Conservation (phyloP, 2,329 filamentous ascomycete species). For the Stagonosporopsis tanaceti region DNA sequence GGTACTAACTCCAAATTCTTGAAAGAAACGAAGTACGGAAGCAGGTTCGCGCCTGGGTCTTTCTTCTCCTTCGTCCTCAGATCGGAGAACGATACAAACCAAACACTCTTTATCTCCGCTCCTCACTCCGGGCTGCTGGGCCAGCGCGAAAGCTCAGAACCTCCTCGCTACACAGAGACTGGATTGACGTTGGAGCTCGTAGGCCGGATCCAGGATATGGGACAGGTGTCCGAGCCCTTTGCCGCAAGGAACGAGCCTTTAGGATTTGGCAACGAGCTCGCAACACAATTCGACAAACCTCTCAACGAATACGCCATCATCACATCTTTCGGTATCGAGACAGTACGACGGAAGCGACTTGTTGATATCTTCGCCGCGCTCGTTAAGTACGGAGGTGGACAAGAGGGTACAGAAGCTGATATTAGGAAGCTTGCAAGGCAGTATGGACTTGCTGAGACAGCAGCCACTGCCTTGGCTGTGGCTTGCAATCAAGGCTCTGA, state of each 20-base stretch:
- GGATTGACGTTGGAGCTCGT: slow-evolving; percentile 81
- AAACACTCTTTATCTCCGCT: slow-evolving; percentile 81
- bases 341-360: slow-evolving; percentile 81
- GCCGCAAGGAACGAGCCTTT: slow-evolving; percentile 66
- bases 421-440: slow-evolving; percentile 82
- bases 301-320: slow-evolving; percentile 87
- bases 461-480: slow-evolving; percentile 90
- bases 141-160: slow-evolving; percentile 63
- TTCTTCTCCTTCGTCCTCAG: slow-evolving; percentile 84
- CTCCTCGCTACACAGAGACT: slow-evolving; percentile 75
- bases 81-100: slow-evolving; percentile 65
- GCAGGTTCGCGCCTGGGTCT: slow-evolving; percentile 81
- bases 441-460: slow-evolving; percentile 88
- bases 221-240: slow-evolving; percentile 76
- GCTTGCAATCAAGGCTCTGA: slow-evolving; percentile 93
- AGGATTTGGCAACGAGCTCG: slow-evolving; percentile 93
- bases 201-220: slow-evolving; percentile 78
- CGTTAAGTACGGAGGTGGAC: slow-evolving; percentile 74
- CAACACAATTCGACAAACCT: slow-evolving; percentile 89
- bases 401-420: slow-evolving; percentile 82
- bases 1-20: slow-evolving; percentile 41
- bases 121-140: slow-evolving; percentile 87
- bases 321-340: slow-evolving; percentile 88
- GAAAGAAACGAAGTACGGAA: slow-evolving; percentile 56
- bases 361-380: slow-evolving; percentile 92